Base-by-base conservation (phyloP, 1,139 yeast species). In the Nakaseomyces bracarensis region DNA sequence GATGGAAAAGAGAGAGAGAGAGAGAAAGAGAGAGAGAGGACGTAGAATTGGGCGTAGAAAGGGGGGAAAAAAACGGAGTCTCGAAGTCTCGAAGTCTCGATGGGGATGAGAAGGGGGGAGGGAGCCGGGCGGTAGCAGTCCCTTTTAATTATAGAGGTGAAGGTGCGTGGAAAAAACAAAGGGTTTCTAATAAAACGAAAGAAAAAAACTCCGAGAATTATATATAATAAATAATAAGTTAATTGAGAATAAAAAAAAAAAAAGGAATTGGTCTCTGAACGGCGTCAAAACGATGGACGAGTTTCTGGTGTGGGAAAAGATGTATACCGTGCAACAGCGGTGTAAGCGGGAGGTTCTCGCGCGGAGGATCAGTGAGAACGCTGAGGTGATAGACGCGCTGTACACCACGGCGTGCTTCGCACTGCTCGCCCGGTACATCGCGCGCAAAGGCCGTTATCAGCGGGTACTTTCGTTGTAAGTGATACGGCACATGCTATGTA, bases 381-480 rank as follows among this genome's bases (percentile, higher is more conserved):
- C 9, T 4, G 36, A 33, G 16, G 36, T 33, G 4, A 18, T 33
- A 6, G 36, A 33, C 26, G 36, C 36, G 3, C 16, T 33, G 26
- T 33, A 33, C 36, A 33, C 36, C 26, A n/a, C 25, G n/a, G 19
- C 36, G 10, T 33, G 36, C 26, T 6, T 33, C 18, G 9, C 26
- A 8, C 4, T 21, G 26, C 26, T 33, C 9, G 15, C 26, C 10
- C 4, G 2, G 10, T 33, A 33, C 26, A 11, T 11, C 26, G 16
- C 18, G n/a, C 13, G 14, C 14, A 30, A 30, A 30, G 18, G 9
- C 25, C 25, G 25, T 10, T 10, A 7, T 10, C 25, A 10, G 7
- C 25, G 10, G 7, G 25, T 22, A 10, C 7, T 22, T 7, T 22
- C 25, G 25, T 22, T 7, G 25, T 22, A 10, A 10, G 25, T 7